Evolutionary conservation across 2,329 filamentous ascomycete genomes (phyloP), one percentile per base, ranked within the genome.

Genomic region (Lachnellula subtilissima): DNA sequence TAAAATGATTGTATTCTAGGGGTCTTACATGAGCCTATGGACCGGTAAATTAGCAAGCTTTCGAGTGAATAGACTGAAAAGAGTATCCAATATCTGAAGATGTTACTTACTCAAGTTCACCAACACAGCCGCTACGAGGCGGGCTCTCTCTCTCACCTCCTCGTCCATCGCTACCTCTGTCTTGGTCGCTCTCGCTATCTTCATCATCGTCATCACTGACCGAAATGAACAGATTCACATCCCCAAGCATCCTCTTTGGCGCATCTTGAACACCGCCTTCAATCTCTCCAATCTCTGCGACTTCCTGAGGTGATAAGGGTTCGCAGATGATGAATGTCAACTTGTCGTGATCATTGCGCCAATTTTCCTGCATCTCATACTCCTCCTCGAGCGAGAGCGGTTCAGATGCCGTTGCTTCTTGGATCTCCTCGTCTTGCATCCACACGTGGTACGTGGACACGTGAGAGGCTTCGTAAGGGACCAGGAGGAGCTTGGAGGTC

Each of bases 341-440:
- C 74, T 97, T 97, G 73, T 97, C 92, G 25, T 75, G 72, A 43
- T 94, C 89, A 19, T 75, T 75, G 39, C 91, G 85, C 93, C 93
- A 97, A 61, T 85, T 90, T n/a, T 75, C 74, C 72, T 97, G 93
- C 85, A 97, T 97, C 50, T 84, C 82, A 72, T 94, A 91, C 76
- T 97, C 93, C 69, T 96, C 87, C 0, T 83, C 77, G 0, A 97
- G 76, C 0, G 82, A 85, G 50, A 97, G 79, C 0, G 87, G 89
- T 60, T 97, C 91, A 0, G 92, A 97, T 1, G 93, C 91, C 0
- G 93, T 97, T 53, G 88, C 87, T 72, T 85, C 78, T 75, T 88
- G 92, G 40, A 97, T 88, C 48, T 84, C 81, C 45, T 57, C 53
- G 60, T 64, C 69, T 76, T 92, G 81, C 92, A 97, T 97, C 93